Conservation (phyloP, 179 eudicot genomes). For the Actinidia arguta region DNA sequence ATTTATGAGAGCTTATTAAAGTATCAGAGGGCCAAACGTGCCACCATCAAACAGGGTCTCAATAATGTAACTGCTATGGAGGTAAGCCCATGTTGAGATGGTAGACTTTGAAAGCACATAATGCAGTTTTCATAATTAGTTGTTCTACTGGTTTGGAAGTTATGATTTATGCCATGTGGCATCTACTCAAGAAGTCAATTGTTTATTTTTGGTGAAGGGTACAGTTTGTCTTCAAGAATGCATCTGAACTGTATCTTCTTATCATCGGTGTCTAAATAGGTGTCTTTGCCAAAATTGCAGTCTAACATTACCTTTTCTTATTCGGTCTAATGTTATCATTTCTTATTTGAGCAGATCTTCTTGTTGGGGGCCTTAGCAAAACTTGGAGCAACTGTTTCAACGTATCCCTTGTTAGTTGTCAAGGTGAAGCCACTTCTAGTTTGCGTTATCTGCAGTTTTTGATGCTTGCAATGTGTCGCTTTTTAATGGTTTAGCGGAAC, state of each 20-base stretch:
- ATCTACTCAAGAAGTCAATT: background rate
- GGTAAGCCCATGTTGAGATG: constrained; percentile 42
- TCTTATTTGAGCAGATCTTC: constrained; percentile 59
- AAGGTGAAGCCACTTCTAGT: constrained; percentile 58
- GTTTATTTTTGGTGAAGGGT: background rate
- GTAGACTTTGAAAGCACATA: constrained; percentile 7
- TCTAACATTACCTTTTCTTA: background rate
- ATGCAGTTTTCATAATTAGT: background rate
- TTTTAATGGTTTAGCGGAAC: background rate
- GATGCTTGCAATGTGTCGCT: background rate
- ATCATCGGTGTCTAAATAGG: background rate
- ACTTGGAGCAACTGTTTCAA: constrained; percentile 88
- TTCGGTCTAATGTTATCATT: background rate
- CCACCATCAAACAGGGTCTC: constrained; percentile 48
- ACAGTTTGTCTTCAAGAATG: background rate
- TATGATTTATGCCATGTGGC: background rate
- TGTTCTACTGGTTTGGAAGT: background rate
- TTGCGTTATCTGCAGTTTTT: constrained; percentile 9
- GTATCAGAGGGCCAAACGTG: constrained; percentile 65
- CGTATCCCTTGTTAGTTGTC: constrained; percentile 92
- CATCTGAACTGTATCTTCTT: background rate
- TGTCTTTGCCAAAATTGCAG: constrained; percentile 9
- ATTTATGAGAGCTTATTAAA: constrained; percentile 80
- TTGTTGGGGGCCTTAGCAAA: constrained; percentile 88
- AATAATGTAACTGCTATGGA: constrained; percentile 74